Base-by-base conservation (phyloP, 2,329 filamentous ascomycete species). In the Paramyrothecium sp. region DNA sequence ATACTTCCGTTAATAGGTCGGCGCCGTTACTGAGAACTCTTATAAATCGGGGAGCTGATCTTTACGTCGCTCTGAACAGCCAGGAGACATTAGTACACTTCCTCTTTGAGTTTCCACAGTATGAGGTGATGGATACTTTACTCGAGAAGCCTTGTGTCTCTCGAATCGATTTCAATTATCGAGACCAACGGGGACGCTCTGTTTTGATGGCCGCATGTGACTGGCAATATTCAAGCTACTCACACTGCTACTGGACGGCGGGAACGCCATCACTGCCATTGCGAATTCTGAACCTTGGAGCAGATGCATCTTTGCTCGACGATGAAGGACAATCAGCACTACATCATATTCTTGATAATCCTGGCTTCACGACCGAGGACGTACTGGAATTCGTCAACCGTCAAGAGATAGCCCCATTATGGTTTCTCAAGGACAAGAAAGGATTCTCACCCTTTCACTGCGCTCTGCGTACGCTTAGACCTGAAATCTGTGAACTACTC, bases 131-230 rank as follows among this genome's bases (percentile, higher is more conserved):
- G 3, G 22, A 61, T 1, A 22, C 48, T 1, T 38, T 66, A 5
- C 23, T 66, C 1, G 4, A 60, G 8, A 59, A 62, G 2, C 58
- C 63, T 4, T 66, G 61, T 10, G 34, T 54, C 0, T 63, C 64
- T 0, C 38, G 56, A 3, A 63, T 66, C 10, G 54, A 66, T 41
- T 61, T 66, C 4, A 26, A 63, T n/a, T 47, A 51, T n/a, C 58
- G 57, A 1, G 62, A 66, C 8, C 61, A 62, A 13, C 53, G 13
- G 3, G 61, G 62, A 1, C 56, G 58, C 1, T 65, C 63, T 2
- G 41, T 65, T 3, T 38, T 66, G 12, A 66, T 66, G 56, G 61
- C 63, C 21, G 55, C 63, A 1, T 66, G 64, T 19, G 11, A 51
- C 8, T 60, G 60, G 61, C 47, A 16, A 1, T 34, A 30, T 44